Base-by-base conservation (phyloP, 2,329 filamentous ascomycete genomes). In the Calonectria multiphialidica region DNA sequence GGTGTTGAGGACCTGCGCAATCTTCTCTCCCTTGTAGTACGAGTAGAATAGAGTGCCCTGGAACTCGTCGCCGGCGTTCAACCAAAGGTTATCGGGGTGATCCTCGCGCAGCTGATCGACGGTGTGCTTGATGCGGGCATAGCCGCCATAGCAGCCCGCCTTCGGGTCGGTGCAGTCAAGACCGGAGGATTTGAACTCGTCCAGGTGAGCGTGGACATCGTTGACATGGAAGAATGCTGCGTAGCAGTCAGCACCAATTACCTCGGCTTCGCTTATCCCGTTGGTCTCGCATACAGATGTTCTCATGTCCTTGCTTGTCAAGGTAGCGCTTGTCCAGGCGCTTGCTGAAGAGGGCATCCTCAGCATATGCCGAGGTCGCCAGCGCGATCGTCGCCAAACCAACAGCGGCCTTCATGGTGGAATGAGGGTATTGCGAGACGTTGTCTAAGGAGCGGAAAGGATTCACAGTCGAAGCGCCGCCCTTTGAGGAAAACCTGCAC, bases 31-130 rank as follows among this genome's bases (percentile, higher is more conserved):
- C 18, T 89, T 88, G 77, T 93, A 93, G 81, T 89, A 93, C 5
- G 88, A 88, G 83, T 92, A 93, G 84, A 92, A 93, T 9, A 93
- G 85, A 0, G 92, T 93, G 66, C 92, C 91, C 76, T 93, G 90
- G 79, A 93, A 93, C 79, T 93, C 92, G 76, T 93, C 92, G n/a
- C 92, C 92, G 2, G 89, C 90, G 68, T 93, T 92, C 55, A 93
- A 83, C 83, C 90, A 89, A 18, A 93, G 84, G 68, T 89, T 90
- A 78, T 92, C 89, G n/a, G 89, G 87, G 77, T 91, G 86, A 35
- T 86, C 85, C 6, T 88, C 86, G 35, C 90, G 87, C 30, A 90
- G 87, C 76, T 88, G 85, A 66, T 92, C 87, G 44, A 93, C 83
- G 7, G 90, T 87, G 23, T 87, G 86, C 84, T 92, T 92, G 80